Evolutionary conservation across 2,329 filamentous ascomycete species (phyloP).

Genomic region (Paecilomyces fulvus): DNA sequence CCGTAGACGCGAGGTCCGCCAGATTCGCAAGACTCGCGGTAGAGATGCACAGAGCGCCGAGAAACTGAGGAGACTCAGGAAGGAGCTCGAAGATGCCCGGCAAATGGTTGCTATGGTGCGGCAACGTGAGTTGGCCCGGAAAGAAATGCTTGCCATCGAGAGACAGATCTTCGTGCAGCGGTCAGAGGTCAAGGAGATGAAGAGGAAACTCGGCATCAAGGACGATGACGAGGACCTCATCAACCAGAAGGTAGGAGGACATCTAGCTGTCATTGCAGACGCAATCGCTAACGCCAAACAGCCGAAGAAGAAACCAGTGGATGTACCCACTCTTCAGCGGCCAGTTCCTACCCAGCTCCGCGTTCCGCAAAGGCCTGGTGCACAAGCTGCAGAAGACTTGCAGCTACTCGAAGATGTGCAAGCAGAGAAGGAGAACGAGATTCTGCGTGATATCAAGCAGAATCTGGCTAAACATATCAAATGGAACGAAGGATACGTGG

Average conservation of each 20-base stretch:
- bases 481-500: slow-evolving; percentile 86
- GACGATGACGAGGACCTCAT: slow-evolving; percentile 88
- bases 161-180: slow-evolving; percentile 76
- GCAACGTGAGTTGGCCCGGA: slow-evolving; percentile 70
- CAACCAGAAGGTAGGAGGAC: slow-evolving; percentile 70
- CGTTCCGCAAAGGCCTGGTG: slow-evolving; percentile 60
- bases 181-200: slow-evolving; percentile 73
- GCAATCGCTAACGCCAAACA: slow-evolving; percentile 42
- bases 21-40: slow-evolving; percentile 88
- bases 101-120: slow-evolving; percentile 69
- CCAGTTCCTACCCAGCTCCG: slow-evolving; percentile 58
- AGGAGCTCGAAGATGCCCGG: slow-evolving; percentile 82
- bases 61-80: slow-evolving; percentile 83
- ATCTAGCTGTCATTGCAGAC: slow-evolving; percentile 21
- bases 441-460: slow-evolving; percentile 72
- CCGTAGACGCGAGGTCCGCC: slow-evolving; percentile 84
- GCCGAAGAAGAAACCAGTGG: slow-evolving; percentile 61
- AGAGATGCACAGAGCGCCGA: slow-evolving; percentile 91
- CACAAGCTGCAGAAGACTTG: slow-evolving; percentile 71
- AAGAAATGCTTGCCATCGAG: slow-evolving; percentile 67
- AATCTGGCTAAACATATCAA: slow-evolving; percentile 81
- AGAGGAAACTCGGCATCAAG: slow-evolving; percentile 81
- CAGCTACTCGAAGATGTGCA: slow-evolving; percentile 66
- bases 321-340: slow-evolving; percentile 53
- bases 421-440: slow-evolving; percentile 71